These are phyloP conservation scores for Fraxinus baroniana DNA, from an alignment of 305 asterid species.

Conservation along the genomic window DNA sequence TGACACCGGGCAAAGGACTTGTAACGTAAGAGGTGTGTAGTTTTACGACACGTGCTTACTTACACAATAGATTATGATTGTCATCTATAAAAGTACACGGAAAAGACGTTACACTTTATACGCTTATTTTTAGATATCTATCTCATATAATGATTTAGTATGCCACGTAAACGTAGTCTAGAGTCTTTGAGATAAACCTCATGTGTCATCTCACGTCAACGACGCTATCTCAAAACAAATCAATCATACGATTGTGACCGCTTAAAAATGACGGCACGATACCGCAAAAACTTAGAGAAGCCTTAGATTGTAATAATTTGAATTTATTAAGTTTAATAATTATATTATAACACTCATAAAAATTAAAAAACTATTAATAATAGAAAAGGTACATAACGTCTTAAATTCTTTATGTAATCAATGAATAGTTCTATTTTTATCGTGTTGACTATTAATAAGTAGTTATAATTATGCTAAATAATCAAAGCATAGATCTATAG, in stretches of 20 bases:
- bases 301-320: neutral
- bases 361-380: neutral
- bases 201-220: neutral
- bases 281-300: neutral
- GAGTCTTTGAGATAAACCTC: neutral
- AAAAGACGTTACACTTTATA: neutral
- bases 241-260: neutral
- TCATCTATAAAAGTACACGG: too few species aligned
- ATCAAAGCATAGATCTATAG: too few species aligned
- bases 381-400: neutral
- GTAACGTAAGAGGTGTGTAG: neutral
- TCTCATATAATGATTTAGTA: neutral
- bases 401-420: neutral
- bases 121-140: neutral
- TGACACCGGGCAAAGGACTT: neutral
- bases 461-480: neutral
- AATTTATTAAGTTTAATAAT: neutral
- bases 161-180: neutral
- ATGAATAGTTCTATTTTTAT: too few species aligned
- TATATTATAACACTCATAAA: too few species aligned
- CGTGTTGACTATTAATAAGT: neutral
- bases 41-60: neutral
- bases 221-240: neutral
- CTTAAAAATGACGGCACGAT: neutral
- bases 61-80: neutral